These are phyloP conservation scores for Schizophyllum amplum DNA, from an alignment of 1,284 basidiomycete species.

Conservation along the genomic window DNA sequence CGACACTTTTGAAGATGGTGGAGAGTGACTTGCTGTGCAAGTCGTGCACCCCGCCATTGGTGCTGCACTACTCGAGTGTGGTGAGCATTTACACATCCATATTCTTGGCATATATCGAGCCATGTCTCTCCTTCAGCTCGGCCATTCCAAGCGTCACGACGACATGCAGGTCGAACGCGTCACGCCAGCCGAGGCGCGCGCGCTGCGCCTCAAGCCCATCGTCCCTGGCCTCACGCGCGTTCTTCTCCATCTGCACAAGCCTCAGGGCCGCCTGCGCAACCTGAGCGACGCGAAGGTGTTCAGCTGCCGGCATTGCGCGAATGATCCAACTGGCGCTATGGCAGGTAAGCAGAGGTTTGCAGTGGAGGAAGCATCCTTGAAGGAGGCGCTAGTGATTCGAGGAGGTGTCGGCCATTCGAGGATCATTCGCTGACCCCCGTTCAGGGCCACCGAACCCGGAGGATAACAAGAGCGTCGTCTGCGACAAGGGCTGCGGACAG, in stretches of 20 bases:
- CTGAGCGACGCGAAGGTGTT: constrained; percentile 8
- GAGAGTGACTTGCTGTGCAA: constrained; percentile 36
- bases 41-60: constrained; percentile 41
- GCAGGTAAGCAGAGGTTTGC: too few relatives aligned
- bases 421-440: too few relatives aligned
- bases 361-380: too few relatives aligned
- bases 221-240: constrained; percentile 18
- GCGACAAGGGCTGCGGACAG: background rate
- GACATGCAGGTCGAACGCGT: constrained; percentile 35
- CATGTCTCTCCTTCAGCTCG: constrained; percentile 28
- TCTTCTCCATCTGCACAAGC: constrained; percentile 2
- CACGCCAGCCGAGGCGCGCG: constrained; percentile 15
- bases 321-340: background rate
- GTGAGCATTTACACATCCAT: constrained; percentile 27
- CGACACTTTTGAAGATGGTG: constrained; percentile 16
- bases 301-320: constrained; percentile 12
- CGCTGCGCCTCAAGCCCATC: constrained; percentile 17
- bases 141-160: constrained; percentile 57
- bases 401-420: too few relatives aligned
- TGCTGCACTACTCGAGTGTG: constrained; percentile 41
- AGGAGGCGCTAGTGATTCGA: too few relatives aligned
- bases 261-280: background rate
- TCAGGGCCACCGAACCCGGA: too few relatives aligned
- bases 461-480: background rate
- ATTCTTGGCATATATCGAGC: background rate